Evolutionary conservation across 768 basidiomycete species (phyloP).

Genomic region (Rubroboletus satanas): DNA sequence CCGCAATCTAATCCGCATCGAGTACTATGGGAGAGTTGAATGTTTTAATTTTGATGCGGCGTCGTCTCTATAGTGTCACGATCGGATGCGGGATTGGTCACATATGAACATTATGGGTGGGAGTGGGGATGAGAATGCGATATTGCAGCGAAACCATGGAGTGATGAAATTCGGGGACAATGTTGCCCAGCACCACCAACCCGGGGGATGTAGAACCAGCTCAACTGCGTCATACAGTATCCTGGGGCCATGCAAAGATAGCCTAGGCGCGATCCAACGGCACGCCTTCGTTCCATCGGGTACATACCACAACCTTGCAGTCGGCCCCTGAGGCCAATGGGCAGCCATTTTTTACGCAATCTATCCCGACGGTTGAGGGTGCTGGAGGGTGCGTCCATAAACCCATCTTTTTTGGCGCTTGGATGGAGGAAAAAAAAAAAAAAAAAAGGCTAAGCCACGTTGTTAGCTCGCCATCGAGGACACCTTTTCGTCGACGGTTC

Average conservation of each 20-base stretch:
- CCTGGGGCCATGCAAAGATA: not conserved
- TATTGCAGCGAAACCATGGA: not conserved
- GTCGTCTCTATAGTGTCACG: not conserved
- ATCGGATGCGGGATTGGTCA: not conserved
- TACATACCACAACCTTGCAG: not conserved
- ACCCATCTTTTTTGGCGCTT: not conserved
- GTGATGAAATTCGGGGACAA: not conserved
- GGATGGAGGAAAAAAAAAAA: constrained; percentile 5
- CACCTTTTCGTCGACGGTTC: not conserved
- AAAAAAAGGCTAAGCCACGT: constrained; percentile 26
- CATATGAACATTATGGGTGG: constrained; percentile 9
- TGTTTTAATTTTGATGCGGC: constrained; percentile 13
- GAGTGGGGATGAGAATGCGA: not conserved
- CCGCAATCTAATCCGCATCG: constrained; percentile 14
- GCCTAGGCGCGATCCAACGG: not conserved
- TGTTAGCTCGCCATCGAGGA: not conserved
- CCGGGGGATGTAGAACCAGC: not conserved
- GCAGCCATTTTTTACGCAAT: not conserved
- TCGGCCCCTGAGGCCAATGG: not conserved
- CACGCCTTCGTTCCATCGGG: not conserved
- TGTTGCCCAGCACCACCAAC: not conserved
- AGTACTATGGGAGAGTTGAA: constrained; percentile 9
- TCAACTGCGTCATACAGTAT: not conserved
- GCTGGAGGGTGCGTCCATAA: not conserved
- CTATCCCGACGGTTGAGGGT: not conserved